Evolutionary conservation across 768 basidiomycete species (phyloP).

Genomic region (Termitomyces sp.): DNA sequence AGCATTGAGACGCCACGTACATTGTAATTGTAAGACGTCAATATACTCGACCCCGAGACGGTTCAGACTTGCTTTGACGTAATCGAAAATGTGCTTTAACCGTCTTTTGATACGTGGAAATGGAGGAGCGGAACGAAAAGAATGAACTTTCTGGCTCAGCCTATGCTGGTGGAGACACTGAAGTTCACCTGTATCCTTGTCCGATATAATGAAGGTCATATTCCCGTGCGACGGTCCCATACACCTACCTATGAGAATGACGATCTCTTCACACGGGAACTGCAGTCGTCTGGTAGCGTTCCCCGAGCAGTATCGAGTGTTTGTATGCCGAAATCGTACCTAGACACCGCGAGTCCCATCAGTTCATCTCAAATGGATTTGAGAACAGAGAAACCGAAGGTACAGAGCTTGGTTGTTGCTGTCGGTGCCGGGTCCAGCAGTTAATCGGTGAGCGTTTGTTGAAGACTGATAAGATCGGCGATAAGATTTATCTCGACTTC

Average conservation of each 20-base stretch:
- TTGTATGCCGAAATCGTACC: conserved; percentile 62
- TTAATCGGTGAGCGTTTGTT: no score
- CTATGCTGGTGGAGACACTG: conserved; percentile 59
- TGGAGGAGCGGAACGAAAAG: not conserved
- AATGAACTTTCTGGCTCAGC: conserved; percentile 24
- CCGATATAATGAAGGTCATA: conserved; percentile 9
- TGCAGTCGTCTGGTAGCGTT: conserved; percentile 65
- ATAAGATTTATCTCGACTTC: no score
- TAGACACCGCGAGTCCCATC: no score
- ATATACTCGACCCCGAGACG: conserved; percentile 74
- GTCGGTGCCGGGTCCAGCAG: no score
- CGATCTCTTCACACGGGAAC: conserved; percentile 68
- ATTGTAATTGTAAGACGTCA: conserved; percentile 73
- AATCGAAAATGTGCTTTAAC: conserved; percentile 65
- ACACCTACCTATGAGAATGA: conserved; percentile 75
- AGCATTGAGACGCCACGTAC: conserved; percentile 23
- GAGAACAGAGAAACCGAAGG: no score
- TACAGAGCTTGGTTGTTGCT: no score
- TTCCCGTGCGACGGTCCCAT: conserved; percentile 24
- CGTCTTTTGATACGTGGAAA: not conserved
- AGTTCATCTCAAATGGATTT: no score
- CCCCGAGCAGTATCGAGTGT: conserved; percentile 67
- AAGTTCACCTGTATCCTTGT: conserved; percentile 25
- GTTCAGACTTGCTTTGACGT: conserved; percentile 56
- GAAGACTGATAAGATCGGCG: no score